Evolutionary conservation across 352 stramenopile species (phyloP).

Genomic region (Hyaloperonospora brassicae): DNA sequence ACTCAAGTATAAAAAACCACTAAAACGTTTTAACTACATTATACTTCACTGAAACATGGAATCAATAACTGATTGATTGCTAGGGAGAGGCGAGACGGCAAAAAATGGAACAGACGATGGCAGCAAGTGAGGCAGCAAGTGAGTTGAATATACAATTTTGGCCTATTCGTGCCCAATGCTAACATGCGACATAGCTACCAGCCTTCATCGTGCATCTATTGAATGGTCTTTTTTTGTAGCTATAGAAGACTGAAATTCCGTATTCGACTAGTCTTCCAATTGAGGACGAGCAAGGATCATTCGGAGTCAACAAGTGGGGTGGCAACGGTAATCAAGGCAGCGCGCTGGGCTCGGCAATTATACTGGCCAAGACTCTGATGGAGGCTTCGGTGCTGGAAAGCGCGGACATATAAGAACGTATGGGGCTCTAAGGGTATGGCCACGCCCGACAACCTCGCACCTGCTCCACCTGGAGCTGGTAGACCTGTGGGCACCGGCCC

Average conservation of each 20-base stretch:
- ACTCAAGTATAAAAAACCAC: too few relatives aligned
- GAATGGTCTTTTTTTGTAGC: too few relatives aligned
- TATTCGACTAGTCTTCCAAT: conserved; percentile 71
- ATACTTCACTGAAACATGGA: too few relatives aligned
- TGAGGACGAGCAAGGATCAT: conserved; percentile 41
- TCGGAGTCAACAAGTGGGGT: conserved; percentile 58
- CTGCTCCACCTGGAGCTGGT: conserved; percentile 14
- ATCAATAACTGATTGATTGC: too few relatives aligned
- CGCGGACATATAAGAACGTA: conserved; percentile 73
- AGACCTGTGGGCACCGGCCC: conserved; percentile 28
- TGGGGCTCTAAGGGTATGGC: conserved; percentile 79
- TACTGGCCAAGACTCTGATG: conserved; percentile 28
- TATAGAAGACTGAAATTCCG: conserved; percentile 86
- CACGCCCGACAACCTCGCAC: conserved; percentile 33
- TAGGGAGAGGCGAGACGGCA: too few relatives aligned
- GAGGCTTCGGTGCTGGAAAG: conserved; percentile 37
- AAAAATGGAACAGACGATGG: too few relatives aligned
- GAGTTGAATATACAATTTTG: too few relatives aligned
- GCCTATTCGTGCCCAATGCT: too few relatives aligned
- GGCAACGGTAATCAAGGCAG: conserved; percentile 25
- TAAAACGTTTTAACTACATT: too few relatives aligned
- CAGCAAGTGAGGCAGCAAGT: too few relatives aligned
- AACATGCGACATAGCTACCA: too few relatives aligned
- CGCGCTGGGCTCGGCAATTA: conserved; percentile 21
- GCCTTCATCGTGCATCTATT: too few relatives aligned